Base-by-base conservation (phyloP, 495 filamentous ascomycete genomes). In the Aspergillus kassunensis region DNA sequence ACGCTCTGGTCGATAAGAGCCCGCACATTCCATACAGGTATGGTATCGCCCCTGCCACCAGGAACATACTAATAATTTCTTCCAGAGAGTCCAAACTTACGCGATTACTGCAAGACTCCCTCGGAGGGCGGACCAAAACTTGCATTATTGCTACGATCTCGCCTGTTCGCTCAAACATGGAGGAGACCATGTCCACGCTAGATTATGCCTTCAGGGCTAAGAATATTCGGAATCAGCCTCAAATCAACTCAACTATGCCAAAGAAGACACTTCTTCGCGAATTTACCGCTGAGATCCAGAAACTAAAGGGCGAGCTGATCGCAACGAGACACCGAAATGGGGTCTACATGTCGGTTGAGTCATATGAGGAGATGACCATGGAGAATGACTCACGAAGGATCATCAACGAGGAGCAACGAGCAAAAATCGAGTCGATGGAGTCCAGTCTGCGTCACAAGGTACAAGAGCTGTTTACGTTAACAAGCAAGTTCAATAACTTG, bases 101-200 rank as follows among this genome's bases (percentile, higher is more conserved):
- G 2, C 82, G 93, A 19, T 74, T 98, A 2, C 73, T 98, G 42
- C 93, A 97, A 83, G 95, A 98, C 61, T 98, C 93, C 12, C 80
- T 98, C 0, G 93, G 93, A 40, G 93, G 93, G 10, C 83, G 84
- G 41, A 98, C 93, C 8, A 98, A 97, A 65, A 98, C 93, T 4
- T 97, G 93, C 70, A 98, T 98, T 57, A 97, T 98, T 59, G 95
- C 93, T 3, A 98, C 95, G 0, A 81, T 98, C 37, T 97, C 93
- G 1, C 91, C 95, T 6, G 88, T 91, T 6, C 91, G 90, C 63
- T 91, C 83, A 71, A 98, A 97, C 60, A 77, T 97, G 12, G 93
- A 98, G 60, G 93, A 98, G 66, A 98, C 93, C 0, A 97, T 97
- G 44, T 97, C 92, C 2, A 97, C 95, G 0, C 77, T 98, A 3